Base-by-base conservation (phyloP, 306 rosid genomes). In the Argentina anserina region DNA sequence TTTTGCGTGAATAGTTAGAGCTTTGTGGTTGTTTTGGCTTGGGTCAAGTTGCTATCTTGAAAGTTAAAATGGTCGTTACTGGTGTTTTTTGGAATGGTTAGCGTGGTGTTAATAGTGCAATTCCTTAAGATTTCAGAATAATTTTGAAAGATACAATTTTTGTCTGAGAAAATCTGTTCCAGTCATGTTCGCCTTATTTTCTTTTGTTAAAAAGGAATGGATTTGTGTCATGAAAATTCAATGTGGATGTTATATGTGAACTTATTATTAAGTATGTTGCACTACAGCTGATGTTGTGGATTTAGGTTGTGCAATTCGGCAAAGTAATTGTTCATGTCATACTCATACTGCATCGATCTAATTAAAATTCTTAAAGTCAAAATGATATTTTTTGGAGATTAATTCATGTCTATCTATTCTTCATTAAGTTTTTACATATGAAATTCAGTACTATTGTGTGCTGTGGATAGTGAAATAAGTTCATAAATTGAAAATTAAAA, bases 1-100 rank as follows among this genome's bases (percentile, higher is more conserved):
- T 73, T 36, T 56, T 75, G 73, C 33, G 50, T 67, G 67, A 58
- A 15, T 23, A 58, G 33, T 9, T 7, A 1, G 17, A 15, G 59
- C 61, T 47, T 46, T 64, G 28, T 36, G 41, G 37, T 47, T 28
- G 80, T 28, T 52, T 76, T 43, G 1, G 61, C 34, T 56, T 56
- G 26, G 67, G 14, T 20, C 21, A 28, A 29, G 42, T 31, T 17
- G 39, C 12, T 7, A 68, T 52, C 52, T 76, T 36, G 18, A 36
- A 42, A 34, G 70, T 20, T 47, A 36, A 43, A 33, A 5, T 17
- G 13, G 3, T 42, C 5, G 31, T 33, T 33, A 5, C 36, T 71
- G 49, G 3, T 37, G 21, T 43, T 9, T 43, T 0, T 11, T 3
- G 42, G 39, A 60, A 29, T 28, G 8, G 62, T 20, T 28, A 17